Conservation (phyloP, 352 stramenopile species). For the Phytophthora pini region DNA sequence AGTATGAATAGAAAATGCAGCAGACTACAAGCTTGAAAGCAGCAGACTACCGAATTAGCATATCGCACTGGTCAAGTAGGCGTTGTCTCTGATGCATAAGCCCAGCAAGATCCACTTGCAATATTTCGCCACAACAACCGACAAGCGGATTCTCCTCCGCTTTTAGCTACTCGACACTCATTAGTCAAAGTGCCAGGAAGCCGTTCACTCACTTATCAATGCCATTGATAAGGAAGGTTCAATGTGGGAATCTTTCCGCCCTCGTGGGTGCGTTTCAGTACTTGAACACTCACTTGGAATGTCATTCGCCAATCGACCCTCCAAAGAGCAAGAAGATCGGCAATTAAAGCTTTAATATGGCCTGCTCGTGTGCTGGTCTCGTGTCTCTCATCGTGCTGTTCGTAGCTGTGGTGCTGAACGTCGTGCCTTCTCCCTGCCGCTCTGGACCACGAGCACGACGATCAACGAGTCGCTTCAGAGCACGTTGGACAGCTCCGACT, state of each 20-base stretch:
- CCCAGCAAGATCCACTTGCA: constrained; percentile 21
- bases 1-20: too few species aligned
- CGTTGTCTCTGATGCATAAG: constrained; percentile 5
- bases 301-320: constrained; percentile 18
- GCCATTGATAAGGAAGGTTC: too few species aligned
- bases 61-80: constrained; percentile 11
- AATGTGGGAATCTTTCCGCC: too few species aligned
- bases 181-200: neutral
- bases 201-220: neutral
- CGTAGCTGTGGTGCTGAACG: constrained; percentile 60
- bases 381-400: constrained; percentile 68
- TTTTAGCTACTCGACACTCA: constrained; percentile 6
- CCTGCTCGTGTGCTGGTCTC: constrained; percentile 57
- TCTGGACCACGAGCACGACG: constrained; percentile 68
- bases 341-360: constrained; percentile 35
- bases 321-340: constrained; percentile 2
- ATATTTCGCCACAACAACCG: constrained; percentile 19
- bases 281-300: neutral
- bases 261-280: constrained; percentile 21
- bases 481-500: constrained; percentile 50
- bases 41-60: constrained; percentile 27
- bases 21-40: too few species aligned
- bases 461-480: constrained; percentile 47
- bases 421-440: constrained; percentile 68
- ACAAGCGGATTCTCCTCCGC: constrained; percentile 5